These are phyloP conservation scores for Pittosporum tobira DNA, from an alignment of 129 eudicot genomes.

Conservation along the genomic window DNA sequence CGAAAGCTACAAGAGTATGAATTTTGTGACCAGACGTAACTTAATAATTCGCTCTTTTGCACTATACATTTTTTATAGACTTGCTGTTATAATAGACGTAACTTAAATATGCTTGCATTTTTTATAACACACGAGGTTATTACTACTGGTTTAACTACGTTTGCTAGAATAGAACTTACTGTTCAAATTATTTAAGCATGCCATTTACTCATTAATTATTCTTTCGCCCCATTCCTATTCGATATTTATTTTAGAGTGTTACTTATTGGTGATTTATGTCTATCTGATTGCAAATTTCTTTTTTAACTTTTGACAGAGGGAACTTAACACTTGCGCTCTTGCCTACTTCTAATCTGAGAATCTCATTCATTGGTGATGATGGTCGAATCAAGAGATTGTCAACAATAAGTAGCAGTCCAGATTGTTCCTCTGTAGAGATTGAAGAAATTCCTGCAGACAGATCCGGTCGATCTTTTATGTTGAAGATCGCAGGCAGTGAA, in stretches of 20 bases:
- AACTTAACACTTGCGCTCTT: conserved; percentile 57
- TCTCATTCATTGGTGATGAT: conserved; percentile 74
- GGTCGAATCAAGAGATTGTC: conserved; percentile 56
- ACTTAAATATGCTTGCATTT: too few relatives aligned
- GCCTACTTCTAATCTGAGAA: conserved; percentile 76
- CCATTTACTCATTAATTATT: not conserved
- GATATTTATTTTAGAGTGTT: conserved; percentile 1
- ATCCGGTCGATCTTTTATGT: conserved; percentile 72
- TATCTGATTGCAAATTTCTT: conserved; percentile 10
- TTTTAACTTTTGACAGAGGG: conserved; percentile 56
- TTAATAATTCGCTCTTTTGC: too few relatives aligned
- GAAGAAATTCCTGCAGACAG: conserved; percentile 60
- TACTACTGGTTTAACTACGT: too few relatives aligned
- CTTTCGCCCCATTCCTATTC: not conserved
- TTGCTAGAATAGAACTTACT: too few relatives aligned
- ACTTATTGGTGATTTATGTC: not conserved
- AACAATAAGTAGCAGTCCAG: conserved; percentile 39
- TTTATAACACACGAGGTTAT: too few relatives aligned
- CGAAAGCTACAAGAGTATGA: too few relatives aligned
- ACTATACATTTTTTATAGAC: too few relatives aligned
- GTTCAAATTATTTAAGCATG: too few relatives aligned
- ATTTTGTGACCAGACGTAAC: too few relatives aligned
- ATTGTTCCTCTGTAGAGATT: conserved; percentile 38
- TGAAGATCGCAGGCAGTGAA: conserved; percentile 28
- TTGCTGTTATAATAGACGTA: too few relatives aligned